Conservation (phyloP, 257 asterid genomes). For the Anisodus acutangulus region DNA sequence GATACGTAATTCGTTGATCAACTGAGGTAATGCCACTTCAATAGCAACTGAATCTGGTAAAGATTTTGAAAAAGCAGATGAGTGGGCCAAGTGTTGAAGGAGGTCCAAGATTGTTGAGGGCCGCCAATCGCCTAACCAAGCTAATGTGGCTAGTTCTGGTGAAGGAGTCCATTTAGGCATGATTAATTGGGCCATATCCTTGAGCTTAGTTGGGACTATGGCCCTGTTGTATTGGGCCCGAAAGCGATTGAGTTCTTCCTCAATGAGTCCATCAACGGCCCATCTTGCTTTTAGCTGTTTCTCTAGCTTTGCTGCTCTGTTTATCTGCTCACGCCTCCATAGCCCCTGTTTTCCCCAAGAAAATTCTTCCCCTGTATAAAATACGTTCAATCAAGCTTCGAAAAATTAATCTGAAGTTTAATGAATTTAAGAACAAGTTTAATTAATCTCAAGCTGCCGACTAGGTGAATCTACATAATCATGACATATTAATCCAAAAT, state of each 20-base stretch:
- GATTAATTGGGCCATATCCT: slow-evolving; percentile 60
- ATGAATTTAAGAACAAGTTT: background rate
- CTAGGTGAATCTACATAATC: background rate
- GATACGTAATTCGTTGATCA: slow-evolving; percentile 64
- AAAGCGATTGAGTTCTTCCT: slow-evolving; percentile 57
- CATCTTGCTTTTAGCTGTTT: slow-evolving; percentile 74
- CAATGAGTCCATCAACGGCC: slow-evolving; percentile 67
- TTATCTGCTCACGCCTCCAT: slow-evolving; percentile 75
- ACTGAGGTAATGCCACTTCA: slow-evolving; percentile 54
- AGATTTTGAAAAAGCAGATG: slow-evolving; percentile 30
- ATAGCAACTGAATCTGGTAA: slow-evolving; percentile 49
- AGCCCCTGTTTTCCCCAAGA: slow-evolving; percentile 55
- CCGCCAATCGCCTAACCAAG: slow-evolving; percentile 95
- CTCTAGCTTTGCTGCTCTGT: slow-evolving; percentile 65
- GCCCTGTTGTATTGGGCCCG: slow-evolving; percentile 56
- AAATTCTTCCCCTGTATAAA: slow-evolving; percentile 50
- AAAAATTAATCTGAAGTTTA: background rate
- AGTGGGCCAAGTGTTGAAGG: slow-evolving; percentile 50
- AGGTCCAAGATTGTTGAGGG: slow-evolving; percentile 77
- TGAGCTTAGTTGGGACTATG: slow-evolving; percentile 51
- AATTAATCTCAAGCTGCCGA: background rate
- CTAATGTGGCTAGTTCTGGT: slow-evolving; percentile 65
- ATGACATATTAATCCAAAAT: background rate
- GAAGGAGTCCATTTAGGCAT: slow-evolving; percentile 72
- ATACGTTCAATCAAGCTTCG: background rate